Evolutionary conservation across 331 rosid genomes (phyloP), one percentile per base, ranked within the genome.

Genomic region (Rosa hybrid): DNA sequence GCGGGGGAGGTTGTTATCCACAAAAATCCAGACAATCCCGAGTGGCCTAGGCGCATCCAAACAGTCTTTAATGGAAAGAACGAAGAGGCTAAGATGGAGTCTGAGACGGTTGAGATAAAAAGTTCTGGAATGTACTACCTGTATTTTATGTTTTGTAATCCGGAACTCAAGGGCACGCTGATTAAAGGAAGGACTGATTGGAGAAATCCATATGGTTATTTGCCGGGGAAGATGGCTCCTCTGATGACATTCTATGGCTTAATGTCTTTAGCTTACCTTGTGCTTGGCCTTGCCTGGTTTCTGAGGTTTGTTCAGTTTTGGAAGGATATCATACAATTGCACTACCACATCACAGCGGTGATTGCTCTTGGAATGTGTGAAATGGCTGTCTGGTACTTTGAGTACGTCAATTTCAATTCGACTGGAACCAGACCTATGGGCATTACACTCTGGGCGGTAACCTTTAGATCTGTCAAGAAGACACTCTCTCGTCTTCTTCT

Each of bases 351-450:
- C 45, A 94, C 98, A 9, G 89, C 88, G 5, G 97, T 94, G 5
- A 94, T 94, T 85, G 94, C 91, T 39, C 97, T 94, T 56, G 98
- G 97, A n/a, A 94, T 94, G 98, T 92, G 97, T 23, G 98, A 94
- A 87, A 92, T 91, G 97, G 97, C 95, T 42, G 90, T 94, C 6
- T 94, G 98, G 98, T 94, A 94, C 82, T 94, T 92, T 64, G 98
- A 94, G 88, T 94, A 92, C 81, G 91, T 85, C 41, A 94, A 94
- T 78, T 91, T 94, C 79, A 94, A 94, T 88, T 87, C 94, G 10
- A 94, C 97, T 45, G 97, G 97, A 70, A 81, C 80, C 34, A 91
- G 98, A 84, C 98, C 98, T 5, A 94, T 94, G 93, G 97, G 86
- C 45, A 86, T 94, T 83, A 92, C 98, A 20, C 64, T 92, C 48